These are phyloP conservation scores for Leccinum fallax DNA, from an alignment of 1,284 basidiomycete genomes.

Conservation along the genomic window DNA sequence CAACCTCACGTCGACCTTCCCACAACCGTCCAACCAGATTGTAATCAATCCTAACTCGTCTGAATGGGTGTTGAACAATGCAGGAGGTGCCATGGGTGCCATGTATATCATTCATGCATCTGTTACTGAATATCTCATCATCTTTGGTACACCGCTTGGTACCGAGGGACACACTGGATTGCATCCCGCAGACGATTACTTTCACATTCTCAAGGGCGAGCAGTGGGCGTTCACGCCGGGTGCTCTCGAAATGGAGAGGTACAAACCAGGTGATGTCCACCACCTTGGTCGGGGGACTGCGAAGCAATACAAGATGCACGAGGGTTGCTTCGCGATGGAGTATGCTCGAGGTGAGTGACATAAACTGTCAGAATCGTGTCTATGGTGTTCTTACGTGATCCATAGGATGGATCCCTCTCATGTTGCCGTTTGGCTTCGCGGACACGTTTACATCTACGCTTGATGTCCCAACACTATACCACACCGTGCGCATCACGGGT, in stretches of 20 bases:
- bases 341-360: constrained; percentile 77
- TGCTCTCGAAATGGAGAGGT: constrained; percentile 80
- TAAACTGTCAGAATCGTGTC: constrained; percentile 11
- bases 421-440: constrained; percentile 92
- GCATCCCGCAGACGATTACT: constrained; percentile 97
- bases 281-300: constrained; percentile 79
- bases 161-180: constrained; percentile 96
- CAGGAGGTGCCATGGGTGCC: constrained; percentile 96
- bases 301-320: constrained; percentile 98
- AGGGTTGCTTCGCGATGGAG: constrained; percentile 94
- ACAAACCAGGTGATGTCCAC: constrained; percentile 84
- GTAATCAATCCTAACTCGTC: constrained; percentile 63
- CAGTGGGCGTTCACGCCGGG: constrained; percentile 92
- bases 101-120: constrained; percentile 98
- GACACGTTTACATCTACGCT: constrained; percentile 89
- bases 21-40: constrained; percentile 44
- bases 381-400: background rate
- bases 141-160: constrained; percentile 95
- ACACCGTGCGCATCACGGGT: constrained; percentile 79
- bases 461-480: constrained; percentile 82
- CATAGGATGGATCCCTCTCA: constrained; percentile 86
- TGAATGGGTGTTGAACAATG: constrained; percentile 98
- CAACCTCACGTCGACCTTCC: constrained; percentile 72
- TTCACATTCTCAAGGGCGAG: constrained; percentile 92
- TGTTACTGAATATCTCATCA: constrained; percentile 92